Percentiles rank a stretch among this genome's conserved stretches.
phyloP scores from a whole-genome alignment of 2,329 filamentous ascomycete species.

The Botryotinia globosa region DNA sequence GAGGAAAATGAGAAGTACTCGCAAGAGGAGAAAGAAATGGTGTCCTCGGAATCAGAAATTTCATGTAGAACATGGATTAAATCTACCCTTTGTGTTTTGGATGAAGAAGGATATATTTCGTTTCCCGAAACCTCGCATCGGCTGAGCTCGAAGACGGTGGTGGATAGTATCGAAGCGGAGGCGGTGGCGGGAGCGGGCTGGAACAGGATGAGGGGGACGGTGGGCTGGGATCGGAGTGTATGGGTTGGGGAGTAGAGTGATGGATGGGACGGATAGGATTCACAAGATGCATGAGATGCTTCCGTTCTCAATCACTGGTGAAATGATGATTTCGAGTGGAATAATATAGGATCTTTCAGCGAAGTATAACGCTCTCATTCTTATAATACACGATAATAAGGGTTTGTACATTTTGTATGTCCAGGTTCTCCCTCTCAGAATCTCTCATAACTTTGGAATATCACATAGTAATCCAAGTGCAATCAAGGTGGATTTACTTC shows the following conservation, averaged over 20 bases:
- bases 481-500: neutral
- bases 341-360: neutral
- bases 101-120: constrained; percentile 2
- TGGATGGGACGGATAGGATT: neutral
- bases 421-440: neutral
- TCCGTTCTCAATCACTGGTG: neutral
- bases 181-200: neutral
- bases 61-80: neutral
- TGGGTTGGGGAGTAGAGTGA: neutral
- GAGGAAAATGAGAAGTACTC: neutral
- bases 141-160: constrained; percentile 17
- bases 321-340: neutral
- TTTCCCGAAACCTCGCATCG: neutral
- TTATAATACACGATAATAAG: neutral
- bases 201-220: constrained; percentile 8
- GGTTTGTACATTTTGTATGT: neutral
- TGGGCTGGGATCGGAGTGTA: constrained; percentile 8
- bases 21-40: neutral
- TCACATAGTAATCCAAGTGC: neutral
- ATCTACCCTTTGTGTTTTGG: neutral
- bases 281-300: neutral
- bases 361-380: neutral
- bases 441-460: neutral
- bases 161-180: neutral
- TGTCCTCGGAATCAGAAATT: neutral